Evolutionary conservation across 2,329 filamentous ascomycete species (phyloP).

Genomic region (Neonectria hederae): DNA sequence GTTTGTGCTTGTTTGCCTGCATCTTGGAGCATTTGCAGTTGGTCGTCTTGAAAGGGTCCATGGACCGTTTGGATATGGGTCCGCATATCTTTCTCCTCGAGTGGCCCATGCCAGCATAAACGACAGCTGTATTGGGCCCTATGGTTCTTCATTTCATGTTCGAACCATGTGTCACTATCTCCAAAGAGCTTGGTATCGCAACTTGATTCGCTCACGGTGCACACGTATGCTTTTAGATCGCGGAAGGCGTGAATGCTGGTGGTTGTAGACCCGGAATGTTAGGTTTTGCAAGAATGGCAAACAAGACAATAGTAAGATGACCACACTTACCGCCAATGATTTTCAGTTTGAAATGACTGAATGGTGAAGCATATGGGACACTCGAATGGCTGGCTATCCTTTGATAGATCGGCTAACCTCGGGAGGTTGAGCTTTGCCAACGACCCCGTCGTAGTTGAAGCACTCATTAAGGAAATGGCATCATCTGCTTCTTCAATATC

Average conservation of each 20-base stretch:
- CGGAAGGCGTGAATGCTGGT: constrained; percentile 14
- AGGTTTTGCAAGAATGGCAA: not conserved
- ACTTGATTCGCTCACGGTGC: not conserved
- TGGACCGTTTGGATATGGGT: not conserved
- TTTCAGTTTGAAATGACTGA: constrained; percentile 19
- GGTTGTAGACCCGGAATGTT: not conserved
- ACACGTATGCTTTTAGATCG: constrained; percentile 19
- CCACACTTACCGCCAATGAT: constrained; percentile 18
- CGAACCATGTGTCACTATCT: not conserved
- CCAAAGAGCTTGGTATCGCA: not conserved
- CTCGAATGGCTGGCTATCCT: constrained; percentile 12
- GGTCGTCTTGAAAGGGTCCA: not conserved
- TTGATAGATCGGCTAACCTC: not conserved
- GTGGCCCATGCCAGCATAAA: not conserved
- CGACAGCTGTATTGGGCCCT: not conserved
- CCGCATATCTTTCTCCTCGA: not conserved
- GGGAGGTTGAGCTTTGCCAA: constrained; percentile 4
- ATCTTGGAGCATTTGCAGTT: not conserved
- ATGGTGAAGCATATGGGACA: constrained; percentile 30
- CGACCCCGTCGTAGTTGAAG: constrained; percentile 6
- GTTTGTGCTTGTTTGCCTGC: not conserved
- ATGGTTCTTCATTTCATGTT: constrained; percentile 5
- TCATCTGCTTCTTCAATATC: constrained; percentile 9
- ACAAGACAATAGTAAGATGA: not conserved
- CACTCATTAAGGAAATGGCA: not conserved